Evolutionary conservation across 768 basidiomycete species (phyloP), one percentile per base, ranked within the genome.

Genomic region (Cubamyces sp.): DNA sequence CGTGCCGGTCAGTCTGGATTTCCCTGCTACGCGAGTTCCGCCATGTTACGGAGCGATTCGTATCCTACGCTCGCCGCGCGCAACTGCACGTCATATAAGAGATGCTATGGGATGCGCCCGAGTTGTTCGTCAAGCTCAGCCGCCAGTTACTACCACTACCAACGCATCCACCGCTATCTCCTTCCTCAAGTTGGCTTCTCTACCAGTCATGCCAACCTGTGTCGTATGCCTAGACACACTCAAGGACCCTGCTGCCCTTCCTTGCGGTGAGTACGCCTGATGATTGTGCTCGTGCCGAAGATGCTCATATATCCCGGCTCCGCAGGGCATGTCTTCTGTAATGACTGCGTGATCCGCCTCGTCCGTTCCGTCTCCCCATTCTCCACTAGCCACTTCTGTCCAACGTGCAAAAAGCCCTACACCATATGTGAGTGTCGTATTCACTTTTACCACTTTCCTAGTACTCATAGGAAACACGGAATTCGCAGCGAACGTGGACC

Each of bases 271-370:
- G 84, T 34, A 15, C 39, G 23, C 57, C 6, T 40, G 25, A 53
- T 48, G 30, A 30, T 43, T 61, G 25, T 26, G 5, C 28, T 15
- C 16, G 21, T 23, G 21, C 64, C 41, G 34, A 34, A 34, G 34
- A 34, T 34, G 34, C 34, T 34, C 34, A 34, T 14, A 59, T 54
- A 4, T 19, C 0, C 39, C 16, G 43, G 26, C 19, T 37, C 19
- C 46, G 30, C 30, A 89, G 88, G 88, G 15, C 87, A 90, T 66
- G 75, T 89, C 42, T 88, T 87, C 70, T 89, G 88, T 71, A 77
- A 80, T 56, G 77, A 80, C 47, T 90, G 88, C 64, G 78, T 89
- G 39, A 71, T 78, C n/a, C 77, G 76, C 50, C 75, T 81, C 6
- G 76, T 85, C 14, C 76, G 80, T 57, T 76, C 80, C n/a, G 74